A percentile compares a stretch with the other conserved stretches of the same genome.
phyloP scores from a whole-genome alignment of 495 filamentous ascomycete genomes.

The Podospora didyma region DNA sequence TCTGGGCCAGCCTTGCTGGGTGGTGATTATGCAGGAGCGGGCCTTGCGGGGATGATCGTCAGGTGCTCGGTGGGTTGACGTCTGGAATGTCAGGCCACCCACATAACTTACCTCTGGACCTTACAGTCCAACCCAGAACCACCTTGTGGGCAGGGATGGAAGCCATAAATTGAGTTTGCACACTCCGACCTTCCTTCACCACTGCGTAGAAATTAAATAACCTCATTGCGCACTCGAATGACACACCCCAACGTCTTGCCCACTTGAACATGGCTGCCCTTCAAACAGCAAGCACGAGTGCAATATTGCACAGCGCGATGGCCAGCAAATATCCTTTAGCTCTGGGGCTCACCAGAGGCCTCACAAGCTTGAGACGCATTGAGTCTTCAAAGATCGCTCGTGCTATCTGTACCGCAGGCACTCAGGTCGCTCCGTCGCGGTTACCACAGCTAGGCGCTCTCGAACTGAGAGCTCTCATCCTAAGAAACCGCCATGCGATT shows the following conservation, averaged over 20 bases:
- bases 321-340: not conserved
- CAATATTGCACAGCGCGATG: constrained; percentile 2
- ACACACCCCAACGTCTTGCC: not conserved
- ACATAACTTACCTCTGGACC: not conserved
- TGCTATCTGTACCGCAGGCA: not conserved
- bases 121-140: not conserved
- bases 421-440: too few relatives aligned
- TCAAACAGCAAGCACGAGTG: not conserved
- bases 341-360: constrained; percentile 1
- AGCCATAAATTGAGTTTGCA: not conserved
- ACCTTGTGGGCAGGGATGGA: not conserved
- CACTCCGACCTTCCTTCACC: not conserved
- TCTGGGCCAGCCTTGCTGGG: not conserved
- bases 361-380: not conserved
- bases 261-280: not conserved
- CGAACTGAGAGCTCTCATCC: not conserved
- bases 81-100: not conserved
- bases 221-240: not conserved
- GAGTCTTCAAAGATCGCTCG: not conserved
- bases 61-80: not conserved
- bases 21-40: not conserved
- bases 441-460: not conserved
- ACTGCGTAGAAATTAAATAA: not conserved
- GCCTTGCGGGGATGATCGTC: not conserved
- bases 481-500: not conserved